Percentiles rank a stretch among this genome's conserved stretches.
phyloP scores from a whole-genome alignment of 208 protist species.

The Crithidia bombi region DNA sequence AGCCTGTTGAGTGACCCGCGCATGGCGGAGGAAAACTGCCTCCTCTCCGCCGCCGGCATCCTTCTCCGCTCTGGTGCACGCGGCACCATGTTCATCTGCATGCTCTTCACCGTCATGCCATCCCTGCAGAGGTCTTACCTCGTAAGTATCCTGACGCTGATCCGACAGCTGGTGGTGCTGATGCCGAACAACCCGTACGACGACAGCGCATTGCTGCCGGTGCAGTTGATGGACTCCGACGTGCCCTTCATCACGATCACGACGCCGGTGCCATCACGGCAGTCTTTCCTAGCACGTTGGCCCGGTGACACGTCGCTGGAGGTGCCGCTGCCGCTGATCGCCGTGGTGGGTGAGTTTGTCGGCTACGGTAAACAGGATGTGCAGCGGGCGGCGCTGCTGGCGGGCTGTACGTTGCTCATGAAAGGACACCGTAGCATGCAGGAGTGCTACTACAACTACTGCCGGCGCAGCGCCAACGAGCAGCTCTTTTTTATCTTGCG shows the following conservation, averaged over 20 bases:
- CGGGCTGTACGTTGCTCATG: conserved; percentile 38
- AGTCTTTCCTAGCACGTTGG: conserved; percentile 45
- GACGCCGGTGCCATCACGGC: conserved; percentile 31
- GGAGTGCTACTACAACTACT: conserved; percentile 49
- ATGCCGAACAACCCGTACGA: conserved; percentile 38
- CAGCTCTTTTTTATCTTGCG: conserved; percentile 50
- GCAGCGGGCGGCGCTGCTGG: conserved; percentile 38
- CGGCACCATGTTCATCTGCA: conserved; percentile 40
- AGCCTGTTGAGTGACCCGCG: conserved; percentile 8
- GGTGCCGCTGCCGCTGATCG: conserved; percentile 45
- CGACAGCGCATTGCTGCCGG: conserved; percentile 45
- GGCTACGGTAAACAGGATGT: conserved; percentile 38
- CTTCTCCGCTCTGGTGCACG: conserved; percentile 49
- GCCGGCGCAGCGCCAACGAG: conserved; percentile 43
- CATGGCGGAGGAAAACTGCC: conserved; percentile 32
- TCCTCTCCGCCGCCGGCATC: conserved; percentile 40
- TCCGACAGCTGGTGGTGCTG: conserved; percentile 52
- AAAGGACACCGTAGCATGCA: conserved; percentile 53
- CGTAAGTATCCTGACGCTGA: conserved; percentile 35
- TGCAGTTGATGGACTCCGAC: conserved; percentile 31
- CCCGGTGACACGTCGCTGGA: conserved; percentile 39
- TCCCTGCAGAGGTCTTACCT: conserved; percentile 27
- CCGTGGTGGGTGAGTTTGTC: conserved; percentile 41
- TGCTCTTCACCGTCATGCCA: conserved; percentile 39
- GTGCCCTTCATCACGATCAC: conserved; percentile 29